Evolutionary conservation across 1,284 basidiomycete genomes (phyloP), one percentile per base, ranked within the genome.

Genomic region (Ustilago hordei): DNA sequence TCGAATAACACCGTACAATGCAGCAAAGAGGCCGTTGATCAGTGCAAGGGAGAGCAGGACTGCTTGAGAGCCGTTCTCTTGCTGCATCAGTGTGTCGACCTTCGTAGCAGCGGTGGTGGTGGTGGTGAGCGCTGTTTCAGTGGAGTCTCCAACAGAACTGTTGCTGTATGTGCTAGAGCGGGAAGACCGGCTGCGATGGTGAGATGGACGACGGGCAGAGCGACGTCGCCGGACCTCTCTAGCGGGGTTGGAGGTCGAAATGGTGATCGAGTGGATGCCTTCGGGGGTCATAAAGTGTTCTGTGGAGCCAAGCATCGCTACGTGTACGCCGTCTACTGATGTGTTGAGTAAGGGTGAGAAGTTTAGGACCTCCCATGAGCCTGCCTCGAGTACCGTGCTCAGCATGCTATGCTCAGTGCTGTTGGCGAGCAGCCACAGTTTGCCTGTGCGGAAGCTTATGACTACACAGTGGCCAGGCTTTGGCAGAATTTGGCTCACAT

Each of bases 301-400:
- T 7, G 23, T 48, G 5, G 63, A 58, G 34, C 69, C 69, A 9
- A 71, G 64, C 52, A 65, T 23, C 2, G 69, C 63, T 15, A 63
- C 56, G n/a, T 60, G 53, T 8, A 66, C 64, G 0, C 64, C 60
- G 38, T 58, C 23, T 5, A 62, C 52, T 28, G 59, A 41, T 5
- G 64, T 56, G 6, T 31, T 65, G 23, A 62, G 55, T 56, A 71
- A 8, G 4, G 69, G 64, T 5, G 69, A 17, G 15, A 66, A 2
- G 8, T 55, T 66, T 36, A 71, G 34, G 8, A 71, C 69, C n/a
- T 71, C 69, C 69, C 69, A 71, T 8, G 64, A 61, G 15, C 60
- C 69, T 11, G 59, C 36, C 45, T 54, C 45, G 9, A 71, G 60
- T 1, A 36, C 43, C 3, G 41, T 52, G 31, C 41, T 38, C 7